Conservation (phyloP, 768 basidiomycete genomes). For the Tylopilus subfusipes region DNA sequence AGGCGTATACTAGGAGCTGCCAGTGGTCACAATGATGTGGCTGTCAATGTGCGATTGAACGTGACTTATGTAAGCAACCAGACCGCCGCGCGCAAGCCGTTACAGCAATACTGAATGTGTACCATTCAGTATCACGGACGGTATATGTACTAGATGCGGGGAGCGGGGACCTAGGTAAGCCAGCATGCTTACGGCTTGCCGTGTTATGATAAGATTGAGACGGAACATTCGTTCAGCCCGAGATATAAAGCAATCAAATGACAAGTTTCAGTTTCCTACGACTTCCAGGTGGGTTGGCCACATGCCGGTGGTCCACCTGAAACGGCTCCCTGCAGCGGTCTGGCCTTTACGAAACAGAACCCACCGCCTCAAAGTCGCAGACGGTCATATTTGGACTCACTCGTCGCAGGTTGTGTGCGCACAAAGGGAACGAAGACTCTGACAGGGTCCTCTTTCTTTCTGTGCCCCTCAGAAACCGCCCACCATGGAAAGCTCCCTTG, state of each 20-base stretch:
- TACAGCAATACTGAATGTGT: too few relatives aligned
- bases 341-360: background rate
- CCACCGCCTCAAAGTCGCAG: background rate
- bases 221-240: background rate
- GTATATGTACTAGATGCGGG: too few relatives aligned
- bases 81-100: too few relatives aligned
- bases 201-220: conserved; percentile 5
- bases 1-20: conserved; percentile 1
- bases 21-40: conserved; percentile 1
- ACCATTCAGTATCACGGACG: too few relatives aligned
- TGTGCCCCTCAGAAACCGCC: background rate
- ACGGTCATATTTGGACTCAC: conserved; percentile 1
- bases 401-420: conserved; percentile 10
- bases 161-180: too few relatives aligned
- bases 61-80: too few relatives aligned
- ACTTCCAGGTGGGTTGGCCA: background rate
- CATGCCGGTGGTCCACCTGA: background rate
- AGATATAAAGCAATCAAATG: conserved; percentile 9
- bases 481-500: conserved; percentile 24
- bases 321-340: background rate
- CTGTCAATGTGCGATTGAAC: conserved; percentile 14
- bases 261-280: conserved; percentile 6
- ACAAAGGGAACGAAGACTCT: background rate
- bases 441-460: background rate
- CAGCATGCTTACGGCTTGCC: too few relatives aligned